Percentiles rank a stretch among this genome's conserved stretches.
These are phyloP conservation scores for Amanita muscaria DNA, from an alignment of 768 basidiomycete genomes.

Conservation along the genomic window DNA sequence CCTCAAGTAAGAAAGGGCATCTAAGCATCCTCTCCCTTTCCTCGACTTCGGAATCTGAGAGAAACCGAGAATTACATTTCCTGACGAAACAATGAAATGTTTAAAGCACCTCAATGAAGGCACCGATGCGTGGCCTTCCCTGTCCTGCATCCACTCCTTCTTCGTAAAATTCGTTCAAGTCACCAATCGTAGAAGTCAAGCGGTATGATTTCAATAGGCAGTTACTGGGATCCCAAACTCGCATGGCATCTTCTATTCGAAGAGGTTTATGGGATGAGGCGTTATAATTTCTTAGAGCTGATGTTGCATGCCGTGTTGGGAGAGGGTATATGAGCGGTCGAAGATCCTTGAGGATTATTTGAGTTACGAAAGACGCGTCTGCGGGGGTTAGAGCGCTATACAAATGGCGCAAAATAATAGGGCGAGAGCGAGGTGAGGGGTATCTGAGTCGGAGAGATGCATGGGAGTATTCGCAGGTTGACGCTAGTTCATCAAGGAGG, in stretches of 20 bases:
- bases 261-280: conserved; percentile 46
- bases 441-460: conserved; percentile 30
- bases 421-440: conserved; percentile 21
- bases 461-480: conserved; percentile 54
- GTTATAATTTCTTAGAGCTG: conserved; percentile 48
- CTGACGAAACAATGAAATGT: too few relatives aligned
- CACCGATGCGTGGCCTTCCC: conserved; percentile 34
- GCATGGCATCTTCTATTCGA: conserved; percentile 57
- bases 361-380: conserved; percentile 65
- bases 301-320: conserved; percentile 37
- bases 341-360: conserved; percentile 85
- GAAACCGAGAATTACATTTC: too few relatives aligned
- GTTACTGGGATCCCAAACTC: conserved; percentile 56
- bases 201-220: conserved; percentile 46
- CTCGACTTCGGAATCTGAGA: conserved; percentile 83
- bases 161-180: conserved; percentile 40
- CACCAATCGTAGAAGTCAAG: conserved; percentile 48
- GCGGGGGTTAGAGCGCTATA: conserved; percentile 51
- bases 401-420: conserved; percentile 41
- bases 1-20: conserved; percentile 42
- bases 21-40: conserved; percentile 56
- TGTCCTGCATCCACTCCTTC: conserved; percentile 17
- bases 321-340: conserved; percentile 71
- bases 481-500: conserved; percentile 69
- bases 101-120: conserved; percentile 2